Base-by-base conservation (phyloP, 345 rosid species). In the Moricandia moricandioides region DNA sequence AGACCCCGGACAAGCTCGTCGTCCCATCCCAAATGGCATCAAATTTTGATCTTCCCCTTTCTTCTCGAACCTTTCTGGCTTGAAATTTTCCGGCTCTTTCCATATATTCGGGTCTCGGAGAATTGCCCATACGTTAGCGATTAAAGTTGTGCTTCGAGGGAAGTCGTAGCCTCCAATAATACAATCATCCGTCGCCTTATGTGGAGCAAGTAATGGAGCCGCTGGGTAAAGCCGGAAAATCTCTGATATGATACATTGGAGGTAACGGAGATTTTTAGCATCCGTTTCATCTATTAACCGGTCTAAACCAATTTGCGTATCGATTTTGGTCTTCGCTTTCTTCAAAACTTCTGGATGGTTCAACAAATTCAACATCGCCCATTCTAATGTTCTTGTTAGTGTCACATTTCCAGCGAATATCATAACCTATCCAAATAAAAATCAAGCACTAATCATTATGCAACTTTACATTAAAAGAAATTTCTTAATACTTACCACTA, bases 81-180 rank as follows among this genome's bases (percentile, higher is more conserved):
- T 71, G 62, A 82, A 79, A 1, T 6, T 45, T 63, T 70, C 70
- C 5, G 83, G 80, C 7, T 82, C 83, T 24, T 73, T 73, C 91
- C 94, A 89, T 0, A 59, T 80, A 1, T 76, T 80, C 0, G 87
- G 83, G 76, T 89, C 92, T 61, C 89, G 71, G 16, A 87, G 91
- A 2, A 87, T 87, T 0, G 96, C 89, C 93, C 92, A 90, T 4
- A 72, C 80, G 13, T 90, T 87, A 6, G 86, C 82, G 0, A 87
- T 13, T 8, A 89, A 82, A 37, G 82, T 88, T 9, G 94, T 81
- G 29, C 84, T 72, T 13, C 80, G 21, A 26, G 88, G 91, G 14
- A 87, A 66, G 18, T 82, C 59, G 54, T 85, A 89, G 4, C 89
- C 94, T 79, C 77, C 82, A 57, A 87, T 79, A 3, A 55, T 16